These are phyloP conservation scores for Silybum marianum DNA, from an alignment of 129 eudicot genomes.

Conservation along the genomic window DNA sequence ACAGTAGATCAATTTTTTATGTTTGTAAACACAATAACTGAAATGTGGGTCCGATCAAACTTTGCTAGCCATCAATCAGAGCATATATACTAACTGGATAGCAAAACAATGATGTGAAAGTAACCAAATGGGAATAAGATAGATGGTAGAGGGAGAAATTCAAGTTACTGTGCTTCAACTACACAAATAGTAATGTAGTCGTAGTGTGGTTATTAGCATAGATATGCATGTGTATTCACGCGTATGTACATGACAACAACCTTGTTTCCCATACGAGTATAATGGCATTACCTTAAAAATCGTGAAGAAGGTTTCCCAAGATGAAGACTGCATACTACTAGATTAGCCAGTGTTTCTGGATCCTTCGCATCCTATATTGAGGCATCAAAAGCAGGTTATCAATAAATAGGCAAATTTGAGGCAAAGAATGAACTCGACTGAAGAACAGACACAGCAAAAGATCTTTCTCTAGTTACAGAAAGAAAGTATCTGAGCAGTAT, in stretches of 20 bases:
- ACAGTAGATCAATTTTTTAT: not conserved
- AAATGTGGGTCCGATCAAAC: not conserved
- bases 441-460: not conserved
- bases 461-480: not conserved
- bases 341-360: conserved; percentile 89
- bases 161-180: not conserved
- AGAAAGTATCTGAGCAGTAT: not conserved
- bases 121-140: not conserved
- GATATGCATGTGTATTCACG: not conserved
- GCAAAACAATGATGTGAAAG: not conserved
- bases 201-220: not conserved
- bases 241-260: not conserved
- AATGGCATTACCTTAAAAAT: conserved; percentile 61
- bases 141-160: not conserved
- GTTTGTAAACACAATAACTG: not conserved
- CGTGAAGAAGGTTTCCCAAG: conserved; percentile 82
- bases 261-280: not conserved
- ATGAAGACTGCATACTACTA: conserved; percentile 91
- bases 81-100: not conserved
- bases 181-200: not conserved
- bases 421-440: not conserved
- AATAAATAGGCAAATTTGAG: not conserved
- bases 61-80: not conserved
- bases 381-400: conserved; percentile 2
- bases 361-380: conserved; percentile 84